phyloP scores from a whole-genome alignment of 2,329 filamentous ascomycete genomes.

The Chaetothyriales sp. region DNA sequence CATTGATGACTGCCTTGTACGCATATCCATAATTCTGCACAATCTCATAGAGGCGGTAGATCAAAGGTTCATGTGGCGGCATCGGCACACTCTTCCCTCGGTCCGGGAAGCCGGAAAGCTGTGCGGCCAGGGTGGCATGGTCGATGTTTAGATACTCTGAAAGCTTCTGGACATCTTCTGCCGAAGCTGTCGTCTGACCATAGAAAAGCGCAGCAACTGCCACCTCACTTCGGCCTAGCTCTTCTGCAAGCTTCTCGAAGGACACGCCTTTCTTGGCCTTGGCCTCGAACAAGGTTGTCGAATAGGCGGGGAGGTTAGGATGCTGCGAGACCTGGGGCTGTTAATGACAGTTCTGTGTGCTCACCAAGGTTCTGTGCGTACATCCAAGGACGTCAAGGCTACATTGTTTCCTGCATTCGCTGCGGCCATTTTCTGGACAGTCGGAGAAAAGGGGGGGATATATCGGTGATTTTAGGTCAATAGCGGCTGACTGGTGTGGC shows the following conservation, averaged over 20 bases:
- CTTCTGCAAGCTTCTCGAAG: slow-evolving; percentile 62
- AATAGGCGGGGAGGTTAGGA: slow-evolving; percentile 54
- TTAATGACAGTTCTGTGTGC: slow-evolving; percentile 8
- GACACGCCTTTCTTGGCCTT: slow-evolving; percentile 61
- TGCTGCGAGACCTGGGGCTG: slow-evolving; percentile 44
- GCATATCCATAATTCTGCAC: slow-evolving; percentile 95
- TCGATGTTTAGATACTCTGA: slow-evolving; percentile 49
- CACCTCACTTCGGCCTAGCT: slow-evolving; percentile 65
- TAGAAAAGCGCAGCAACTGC: slow-evolving; percentile 82
- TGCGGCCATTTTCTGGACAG: background rate
- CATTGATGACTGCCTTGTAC: slow-evolving; percentile 87
- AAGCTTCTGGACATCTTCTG: slow-evolving; percentile 54
- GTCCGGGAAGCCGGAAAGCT: slow-evolving; percentile 63
- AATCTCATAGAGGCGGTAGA: slow-evolving; percentile 85
- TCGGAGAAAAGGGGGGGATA: background rate
- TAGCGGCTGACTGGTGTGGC: background rate
- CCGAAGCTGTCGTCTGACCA: slow-evolving; percentile 60
- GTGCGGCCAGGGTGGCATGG: slow-evolving; percentile 39
- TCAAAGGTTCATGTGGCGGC: slow-evolving; percentile 70
- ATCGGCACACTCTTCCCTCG: slow-evolving; percentile 64
- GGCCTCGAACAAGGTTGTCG: slow-evolving; percentile 60
- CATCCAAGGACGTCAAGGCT: slow-evolving; percentile 32
- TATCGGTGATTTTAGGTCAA: background rate
- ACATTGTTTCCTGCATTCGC: slow-evolving; percentile 18
- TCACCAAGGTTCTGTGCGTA: slow-evolving; percentile 14